Conservation (phyloP, 2,329 filamentous ascomycete species). For the Microsporum ferrugineum region DNA sequence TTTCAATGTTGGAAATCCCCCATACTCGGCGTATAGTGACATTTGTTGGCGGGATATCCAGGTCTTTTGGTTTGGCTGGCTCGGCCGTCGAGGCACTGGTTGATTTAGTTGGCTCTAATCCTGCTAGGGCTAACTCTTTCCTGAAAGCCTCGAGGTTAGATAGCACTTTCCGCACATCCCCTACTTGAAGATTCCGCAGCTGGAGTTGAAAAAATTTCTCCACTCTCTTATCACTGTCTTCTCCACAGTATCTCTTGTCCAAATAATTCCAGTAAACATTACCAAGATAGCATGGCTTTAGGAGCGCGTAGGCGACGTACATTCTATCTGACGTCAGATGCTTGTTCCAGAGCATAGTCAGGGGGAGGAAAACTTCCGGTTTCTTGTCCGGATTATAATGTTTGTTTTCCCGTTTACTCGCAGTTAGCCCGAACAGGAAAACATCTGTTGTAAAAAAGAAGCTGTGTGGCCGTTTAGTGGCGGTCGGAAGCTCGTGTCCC, state of each 20-base stretch:
- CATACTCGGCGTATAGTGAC: neutral
- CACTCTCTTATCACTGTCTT: neutral
- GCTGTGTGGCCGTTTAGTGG: neutral
- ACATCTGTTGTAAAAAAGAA: neutral
- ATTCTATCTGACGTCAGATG: neutral
- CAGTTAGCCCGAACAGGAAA: neutral
- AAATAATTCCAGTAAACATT: conserved; percentile 10
- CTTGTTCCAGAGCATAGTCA: neutral
- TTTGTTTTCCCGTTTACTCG: neutral
- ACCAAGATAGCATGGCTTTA: conserved; percentile 7
- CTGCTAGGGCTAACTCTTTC: conserved; percentile 2
- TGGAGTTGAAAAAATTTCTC: neutral
- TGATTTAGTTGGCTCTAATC: neutral
- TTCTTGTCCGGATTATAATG: neutral
- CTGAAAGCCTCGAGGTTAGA: conserved; percentile 5
- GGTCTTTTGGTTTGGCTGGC: neutral
- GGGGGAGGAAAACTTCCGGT: neutral
- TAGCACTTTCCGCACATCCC: neutral
- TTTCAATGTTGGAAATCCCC: neutral
- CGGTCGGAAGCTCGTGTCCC: conserved; percentile 2
- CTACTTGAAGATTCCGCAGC: neutral
- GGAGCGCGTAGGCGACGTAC: conserved; percentile 7
- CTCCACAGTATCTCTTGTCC: conserved; percentile 6
- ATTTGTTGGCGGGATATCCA: neutral
- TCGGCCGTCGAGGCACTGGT: neutral